Percentiles rank a stretch among this genome's conserved stretches.
phyloP scores from a whole-genome alignment of 83 land plant genomes.

The Diphasiastrum complanatum region DNA sequence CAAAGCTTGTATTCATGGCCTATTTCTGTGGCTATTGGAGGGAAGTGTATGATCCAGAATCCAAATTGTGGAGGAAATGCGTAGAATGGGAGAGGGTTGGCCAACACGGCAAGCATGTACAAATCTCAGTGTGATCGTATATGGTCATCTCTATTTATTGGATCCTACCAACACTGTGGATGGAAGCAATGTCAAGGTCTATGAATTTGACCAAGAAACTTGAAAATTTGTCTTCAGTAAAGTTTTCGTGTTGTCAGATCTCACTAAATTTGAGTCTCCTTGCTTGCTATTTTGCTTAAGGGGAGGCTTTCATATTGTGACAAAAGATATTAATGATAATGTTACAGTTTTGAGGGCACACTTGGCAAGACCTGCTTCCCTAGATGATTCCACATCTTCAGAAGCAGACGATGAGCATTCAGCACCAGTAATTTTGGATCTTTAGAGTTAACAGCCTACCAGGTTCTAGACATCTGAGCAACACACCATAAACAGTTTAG shows the following conservation, averaged over 20 bases:
- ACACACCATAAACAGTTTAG: too few species aligned
- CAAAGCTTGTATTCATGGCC: slow-evolving; percentile 98
- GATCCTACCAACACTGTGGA: slow-evolving; percentile 84
- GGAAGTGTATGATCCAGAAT: slow-evolving; percentile 85
- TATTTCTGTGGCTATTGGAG: slow-evolving; percentile 92
- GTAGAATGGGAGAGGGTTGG: slow-evolving; percentile 99
- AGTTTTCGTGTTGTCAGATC: slow-evolving; percentile 61
- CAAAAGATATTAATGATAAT: slow-evolving; percentile 50
- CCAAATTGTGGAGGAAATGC: slow-evolving; percentile 85
- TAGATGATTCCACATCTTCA: too few species aligned
- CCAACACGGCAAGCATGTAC: slow-evolving; percentile 94
- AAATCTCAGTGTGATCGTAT: slow-evolving; percentile 76
- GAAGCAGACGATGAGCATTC: slow-evolving; percentile 38
- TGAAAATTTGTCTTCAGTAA: slow-evolving; percentile 75
- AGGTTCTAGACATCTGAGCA: slow-evolving; percentile 50
- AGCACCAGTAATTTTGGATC: slow-evolving; percentile 38
- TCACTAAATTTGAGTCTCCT: slow-evolving; percentile 83
- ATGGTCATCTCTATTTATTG: slow-evolving; percentile 73
- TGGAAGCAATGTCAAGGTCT: slow-evolving; percentile 72
- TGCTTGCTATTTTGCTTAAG: slow-evolving; percentile 76
- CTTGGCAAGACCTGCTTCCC: too few species aligned
- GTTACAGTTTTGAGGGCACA: slow-evolving; percentile 67
- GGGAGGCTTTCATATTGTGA: slow-evolving; percentile 76
- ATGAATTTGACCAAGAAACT: slow-evolving; percentile 72
- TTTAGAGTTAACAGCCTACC: slow-evolving; percentile 62